A percentile compares a stretch with the other conserved stretches of the same genome.
phyloP scores from a whole-genome alignment of 2,329 filamentous ascomycete species.

The Helotiales sp. region DNA sequence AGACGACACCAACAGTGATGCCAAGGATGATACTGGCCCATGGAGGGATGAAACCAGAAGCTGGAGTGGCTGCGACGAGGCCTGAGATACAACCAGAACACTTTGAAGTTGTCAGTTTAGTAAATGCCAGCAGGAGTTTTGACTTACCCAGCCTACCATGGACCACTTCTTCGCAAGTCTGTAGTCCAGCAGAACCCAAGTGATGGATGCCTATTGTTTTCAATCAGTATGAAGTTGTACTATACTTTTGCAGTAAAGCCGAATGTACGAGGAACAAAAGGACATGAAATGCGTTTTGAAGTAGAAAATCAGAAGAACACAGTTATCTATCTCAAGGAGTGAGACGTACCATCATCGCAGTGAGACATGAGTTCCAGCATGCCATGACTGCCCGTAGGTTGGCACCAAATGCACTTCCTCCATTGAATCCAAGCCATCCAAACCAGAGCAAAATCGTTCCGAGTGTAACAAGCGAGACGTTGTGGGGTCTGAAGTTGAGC shows the following conservation, averaged over 20 bases:
- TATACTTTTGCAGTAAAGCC: no score
- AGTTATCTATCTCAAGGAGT: no score
- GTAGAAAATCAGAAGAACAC: no score
- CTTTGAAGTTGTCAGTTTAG: no score
- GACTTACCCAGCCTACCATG: conserved; percentile 74
- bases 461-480: conserved; percentile 94
- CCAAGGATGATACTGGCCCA: conserved; percentile 69
- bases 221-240: no score
- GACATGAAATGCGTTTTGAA: no score
- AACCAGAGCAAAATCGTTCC: conserved; percentile 97
- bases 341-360: conserved; percentile 84
- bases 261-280: no score
- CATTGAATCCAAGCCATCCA: conserved; percentile 98
- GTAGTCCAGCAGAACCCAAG: conserved; percentile 96
- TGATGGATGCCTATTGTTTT: conserved; percentile 84
- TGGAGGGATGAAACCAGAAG: conserved; percentile 66
- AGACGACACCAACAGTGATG: conserved; percentile 62
- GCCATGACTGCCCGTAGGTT: conserved; percentile 94
- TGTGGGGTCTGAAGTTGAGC: conserved; percentile 99
- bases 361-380: conserved; percentile 89
- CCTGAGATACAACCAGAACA: conserved; percentile 72
- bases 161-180: conserved; percentile 55
- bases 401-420: conserved; percentile 88
- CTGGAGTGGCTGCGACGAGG: conserved; percentile 68
- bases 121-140: no score